Evolutionary conservation across 148 eudicot genomes (phyloP).

Genomic region (Chenopodium suecicum): DNA sequence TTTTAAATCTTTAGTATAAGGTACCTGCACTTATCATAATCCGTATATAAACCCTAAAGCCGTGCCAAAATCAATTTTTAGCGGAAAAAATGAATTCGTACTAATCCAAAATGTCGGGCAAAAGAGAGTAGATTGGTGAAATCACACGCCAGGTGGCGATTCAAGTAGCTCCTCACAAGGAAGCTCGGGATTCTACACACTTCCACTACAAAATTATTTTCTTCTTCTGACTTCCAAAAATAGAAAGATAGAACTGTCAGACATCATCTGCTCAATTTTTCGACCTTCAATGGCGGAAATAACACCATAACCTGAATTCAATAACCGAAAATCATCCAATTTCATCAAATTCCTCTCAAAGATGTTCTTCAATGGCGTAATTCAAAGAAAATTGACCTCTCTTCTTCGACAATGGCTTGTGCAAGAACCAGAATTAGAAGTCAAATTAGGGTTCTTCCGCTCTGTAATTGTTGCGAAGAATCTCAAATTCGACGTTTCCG

Average conservation of each 20-base stretch:
- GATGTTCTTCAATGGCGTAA: slow-evolving; percentile 49
- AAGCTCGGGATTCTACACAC: background rate
- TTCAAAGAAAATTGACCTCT: slow-evolving; percentile 49
- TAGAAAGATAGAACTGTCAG: too few relatives aligned
- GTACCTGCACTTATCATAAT: too few relatives aligned
- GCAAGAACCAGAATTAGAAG: slow-evolving; percentile 54
- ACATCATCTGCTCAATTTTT: background rate
- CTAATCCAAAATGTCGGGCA: too few relatives aligned
- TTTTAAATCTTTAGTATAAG: too few relatives aligned
- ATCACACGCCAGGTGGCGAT: background rate
- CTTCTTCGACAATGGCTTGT: slow-evolving; percentile 65
- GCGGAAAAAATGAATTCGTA: background rate
- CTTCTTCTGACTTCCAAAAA: background rate
- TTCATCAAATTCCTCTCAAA: background rate
- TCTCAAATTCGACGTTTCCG: slow-evolving; percentile 44
- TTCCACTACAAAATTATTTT: background rate
- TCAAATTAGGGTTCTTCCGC: slow-evolving; percentile 64
- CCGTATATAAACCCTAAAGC: too few relatives aligned
- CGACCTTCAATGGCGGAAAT: slow-evolving; percentile 23
- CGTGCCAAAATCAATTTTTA: too few relatives aligned
- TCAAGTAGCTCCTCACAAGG: background rate
- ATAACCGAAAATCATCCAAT: background rate
- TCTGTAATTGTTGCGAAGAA: slow-evolving; percentile 43
- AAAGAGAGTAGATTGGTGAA: background rate
- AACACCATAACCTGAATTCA: background rate